Evolutionary conservation across 352 stramenopile species (phyloP).

Genomic region (Phytophthora citricola): DNA sequence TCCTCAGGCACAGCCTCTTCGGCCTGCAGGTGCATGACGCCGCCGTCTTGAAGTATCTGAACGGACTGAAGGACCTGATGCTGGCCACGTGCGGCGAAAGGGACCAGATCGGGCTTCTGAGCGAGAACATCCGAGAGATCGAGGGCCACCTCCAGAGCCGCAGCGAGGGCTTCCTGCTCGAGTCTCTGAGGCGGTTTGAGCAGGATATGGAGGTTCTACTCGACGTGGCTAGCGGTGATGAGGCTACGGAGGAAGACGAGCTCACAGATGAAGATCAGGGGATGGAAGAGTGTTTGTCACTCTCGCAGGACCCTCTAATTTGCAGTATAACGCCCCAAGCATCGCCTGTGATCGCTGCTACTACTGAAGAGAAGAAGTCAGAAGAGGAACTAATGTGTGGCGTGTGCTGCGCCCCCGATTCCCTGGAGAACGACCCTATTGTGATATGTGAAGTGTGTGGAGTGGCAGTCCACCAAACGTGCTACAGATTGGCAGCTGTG

Average conservation of each 20-base stretch:
- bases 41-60: slow-evolving; percentile 42
- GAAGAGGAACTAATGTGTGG: slow-evolving; percentile 54
- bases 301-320: slow-evolving; percentile 11
- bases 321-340: neutral
- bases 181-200: slow-evolving; percentile 64
- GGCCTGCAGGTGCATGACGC: slow-evolving; percentile 66
- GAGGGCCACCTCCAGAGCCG: slow-evolving; percentile 47
- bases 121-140: slow-evolving; percentile 61
- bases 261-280: slow-evolving; percentile 28
- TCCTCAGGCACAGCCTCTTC: slow-evolving; percentile 62
- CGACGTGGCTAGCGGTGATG: slow-evolving; percentile 50
- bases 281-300: slow-evolving; percentile 20
- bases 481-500: slow-evolving; percentile 72
- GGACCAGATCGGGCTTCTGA: slow-evolving; percentile 58
- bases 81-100: slow-evolving; percentile 44
- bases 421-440: slow-evolving; percentile 76
- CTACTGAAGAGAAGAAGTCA: slow-evolving; percentile 1
- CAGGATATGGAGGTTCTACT: slow-evolving; percentile 72
- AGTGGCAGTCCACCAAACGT: slow-evolving; percentile 80
- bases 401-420: slow-evolving; percentile 72
- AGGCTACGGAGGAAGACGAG: slow-evolving; percentile 19
- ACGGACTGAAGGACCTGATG: slow-evolving; percentile 59
- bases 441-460: slow-evolving; percentile 83
- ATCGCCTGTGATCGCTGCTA: neutral
- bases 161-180: slow-evolving; percentile 59